These are phyloP conservation scores for Alternaria burnsii DNA, from an alignment of 2,329 filamentous ascomycete genomes.

Conservation along the genomic window DNA sequence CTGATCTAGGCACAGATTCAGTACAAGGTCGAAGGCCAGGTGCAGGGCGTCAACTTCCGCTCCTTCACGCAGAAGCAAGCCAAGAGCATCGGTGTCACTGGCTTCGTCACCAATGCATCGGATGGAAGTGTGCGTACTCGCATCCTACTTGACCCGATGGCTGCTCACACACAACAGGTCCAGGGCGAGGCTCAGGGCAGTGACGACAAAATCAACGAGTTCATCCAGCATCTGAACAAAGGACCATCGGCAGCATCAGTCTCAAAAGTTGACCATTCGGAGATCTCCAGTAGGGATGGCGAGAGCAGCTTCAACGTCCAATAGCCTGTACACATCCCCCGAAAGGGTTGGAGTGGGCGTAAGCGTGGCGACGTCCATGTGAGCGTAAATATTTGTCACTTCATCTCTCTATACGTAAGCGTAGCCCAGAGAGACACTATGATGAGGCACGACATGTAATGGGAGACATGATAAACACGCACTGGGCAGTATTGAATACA, in stretches of 20 bases:
- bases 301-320: slow-evolving; percentile 68
- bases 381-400: background rate
- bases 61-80: slow-evolving; percentile 56
- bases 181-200: slow-evolving; percentile 87
- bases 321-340: slow-evolving; percentile 14
- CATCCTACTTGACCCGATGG: background rate
- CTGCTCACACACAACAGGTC: slow-evolving; percentile 65
- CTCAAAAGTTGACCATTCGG: slow-evolving; percentile 74
- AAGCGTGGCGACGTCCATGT: background rate
- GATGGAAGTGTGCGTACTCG: slow-evolving; percentile 53
- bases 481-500: too few species aligned
- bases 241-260: slow-evolving; percentile 79
- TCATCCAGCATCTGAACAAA: slow-evolving; percentile 77
- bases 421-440: background rate
- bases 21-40: slow-evolving; percentile 58
- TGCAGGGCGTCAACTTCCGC: slow-evolving; percentile 63
- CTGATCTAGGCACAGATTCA: slow-evolving; percentile 52
- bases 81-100: slow-evolving; percentile 54
- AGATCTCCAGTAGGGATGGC: slow-evolving; percentile 70
- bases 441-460: background rate
- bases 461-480: background rate
- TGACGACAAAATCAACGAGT: slow-evolving; percentile 69
- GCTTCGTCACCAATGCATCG: slow-evolving; percentile 56
- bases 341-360: background rate
- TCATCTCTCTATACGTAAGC: background rate